These are phyloP conservation scores for Phytopythium mirpurense DNA, from an alignment of 352 stramenopile genomes.

Conservation along the genomic window DNA sequence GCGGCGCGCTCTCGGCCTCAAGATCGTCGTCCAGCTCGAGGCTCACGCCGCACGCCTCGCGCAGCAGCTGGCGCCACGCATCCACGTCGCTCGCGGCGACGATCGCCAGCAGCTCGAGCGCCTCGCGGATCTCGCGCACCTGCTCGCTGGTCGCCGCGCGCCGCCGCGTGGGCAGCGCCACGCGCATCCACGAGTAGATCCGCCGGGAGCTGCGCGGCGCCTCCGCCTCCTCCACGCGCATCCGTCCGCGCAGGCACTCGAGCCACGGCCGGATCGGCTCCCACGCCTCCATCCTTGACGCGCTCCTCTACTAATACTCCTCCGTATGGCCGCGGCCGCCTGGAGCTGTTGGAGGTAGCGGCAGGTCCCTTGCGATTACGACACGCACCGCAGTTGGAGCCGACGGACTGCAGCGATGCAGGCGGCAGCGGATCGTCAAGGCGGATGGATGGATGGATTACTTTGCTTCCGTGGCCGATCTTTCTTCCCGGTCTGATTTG, in stretches of 20 bases:
- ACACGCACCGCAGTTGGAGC: too few species aligned
- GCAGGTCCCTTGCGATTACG: too few species aligned
- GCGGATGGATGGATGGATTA: too few species aligned
- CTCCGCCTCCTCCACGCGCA: slow-evolving; percentile 18
- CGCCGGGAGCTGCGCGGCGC: slow-evolving; percentile 1
- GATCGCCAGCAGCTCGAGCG: slow-evolving; percentile 21
- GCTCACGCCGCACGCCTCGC: slow-evolving; percentile 22
- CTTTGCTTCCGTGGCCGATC: too few species aligned
- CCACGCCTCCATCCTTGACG: neutral
- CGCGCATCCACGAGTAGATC: slow-evolving; percentile 14
- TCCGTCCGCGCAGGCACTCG: slow-evolving; percentile 19
- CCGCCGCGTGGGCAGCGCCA: slow-evolving; percentile 25
- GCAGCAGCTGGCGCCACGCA: slow-evolving; percentile 20
- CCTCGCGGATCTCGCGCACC: slow-evolving; percentile 21
- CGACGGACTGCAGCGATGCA: too few species aligned
- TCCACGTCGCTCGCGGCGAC: slow-evolving; percentile 16
- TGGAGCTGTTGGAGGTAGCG: too few species aligned
- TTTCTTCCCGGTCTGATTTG: too few species aligned
- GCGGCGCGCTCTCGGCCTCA: neutral
- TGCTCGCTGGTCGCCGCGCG: slow-evolving; percentile 15
- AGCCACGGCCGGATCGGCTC: slow-evolving; percentile 16
- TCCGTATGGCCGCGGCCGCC: too few species aligned
- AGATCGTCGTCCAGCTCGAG: slow-evolving; percentile 6
- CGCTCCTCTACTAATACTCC: too few species aligned
- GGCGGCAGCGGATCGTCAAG: too few species aligned